Percentiles rank a stretch among this genome's conserved stretches.
phyloP scores from a whole-genome alignment of 2,329 filamentous ascomycete genomes.

The Exophiala lecanii-corni region DNA sequence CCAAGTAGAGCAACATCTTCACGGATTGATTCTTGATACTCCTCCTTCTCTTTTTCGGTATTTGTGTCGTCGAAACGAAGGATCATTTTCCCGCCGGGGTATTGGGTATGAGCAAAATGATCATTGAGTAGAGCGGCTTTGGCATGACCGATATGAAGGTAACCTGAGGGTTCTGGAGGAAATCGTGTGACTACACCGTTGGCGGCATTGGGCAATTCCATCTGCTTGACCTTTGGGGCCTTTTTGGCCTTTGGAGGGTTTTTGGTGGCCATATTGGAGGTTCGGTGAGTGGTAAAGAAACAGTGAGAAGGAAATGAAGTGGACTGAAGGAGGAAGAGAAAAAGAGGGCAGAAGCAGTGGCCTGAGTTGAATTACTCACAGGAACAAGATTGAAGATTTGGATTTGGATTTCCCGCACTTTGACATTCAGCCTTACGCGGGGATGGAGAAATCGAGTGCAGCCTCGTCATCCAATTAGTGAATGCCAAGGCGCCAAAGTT shows the following conservation, averaged over 20 bases:
- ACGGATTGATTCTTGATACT: slow-evolving; percentile 89
- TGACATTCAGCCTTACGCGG: slow-evolving; percentile 1
- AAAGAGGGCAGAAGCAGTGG: no score
- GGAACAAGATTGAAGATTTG: no score
- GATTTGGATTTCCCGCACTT: not conserved
- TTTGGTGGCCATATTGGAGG: slow-evolving; percentile 14
- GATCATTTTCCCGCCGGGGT: slow-evolving; percentile 65
- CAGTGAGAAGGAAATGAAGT: no score
- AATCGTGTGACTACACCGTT: slow-evolving; percentile 34
- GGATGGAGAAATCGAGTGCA: not conserved
- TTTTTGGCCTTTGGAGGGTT: slow-evolving; percentile 25
- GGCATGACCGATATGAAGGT: slow-evolving; percentile 34
- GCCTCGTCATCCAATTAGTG: slow-evolving; percentile 2
- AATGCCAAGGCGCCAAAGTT: slow-evolving; percentile 2
- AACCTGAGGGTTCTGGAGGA: slow-evolving; percentile 35
- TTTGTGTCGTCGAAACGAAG: slow-evolving; percentile 97
- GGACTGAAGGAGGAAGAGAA: no score
- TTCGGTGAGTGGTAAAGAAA: not conserved
- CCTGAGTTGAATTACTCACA: no score
- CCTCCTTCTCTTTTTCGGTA: slow-evolving; percentile 92
- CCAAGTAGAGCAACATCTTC: slow-evolving; percentile 89
- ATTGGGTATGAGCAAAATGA: slow-evolving; percentile 31
- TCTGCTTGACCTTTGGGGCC: slow-evolving; percentile 28
- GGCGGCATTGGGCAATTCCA: slow-evolving; percentile 30
- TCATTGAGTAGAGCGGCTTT: slow-evolving; percentile 33